A percentile compares a stretch with the other conserved stretches of the same genome.
These are phyloP conservation scores for Sorghum bicolor DNA, from an alignment of 176 grass and related monocot species.

Conservation along the genomic window DNA sequence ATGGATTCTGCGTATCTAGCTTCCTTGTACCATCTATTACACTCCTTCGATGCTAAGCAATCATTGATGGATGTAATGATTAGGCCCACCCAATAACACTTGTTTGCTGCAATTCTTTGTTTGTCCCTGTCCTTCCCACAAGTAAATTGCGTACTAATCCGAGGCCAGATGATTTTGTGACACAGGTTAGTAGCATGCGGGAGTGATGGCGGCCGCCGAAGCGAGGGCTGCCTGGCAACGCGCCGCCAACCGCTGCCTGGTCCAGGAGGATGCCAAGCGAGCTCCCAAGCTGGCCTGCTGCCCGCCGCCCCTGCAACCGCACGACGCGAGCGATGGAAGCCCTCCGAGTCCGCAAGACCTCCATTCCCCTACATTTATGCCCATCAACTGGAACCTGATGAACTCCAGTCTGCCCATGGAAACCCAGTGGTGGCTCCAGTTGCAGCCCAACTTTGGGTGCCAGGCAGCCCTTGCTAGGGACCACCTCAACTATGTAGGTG, in stretches of 20 bases:
- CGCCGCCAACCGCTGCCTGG: slow-evolving; percentile 71
- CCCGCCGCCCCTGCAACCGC: slow-evolving; percentile 26
- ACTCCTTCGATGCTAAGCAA: neutral
- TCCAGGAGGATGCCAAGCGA: slow-evolving; percentile 93
- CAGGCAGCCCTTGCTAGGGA: slow-evolving; percentile 50
- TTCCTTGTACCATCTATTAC: neutral
- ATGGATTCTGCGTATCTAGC: neutral
- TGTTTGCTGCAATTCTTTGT: neutral
- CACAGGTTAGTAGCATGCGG: slow-evolving; percentile 34
- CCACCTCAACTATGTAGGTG: slow-evolving; percentile 32
- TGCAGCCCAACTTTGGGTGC: slow-evolving; percentile 73
- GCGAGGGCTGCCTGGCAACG: slow-evolving; percentile 94
- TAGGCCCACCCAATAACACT: neutral
- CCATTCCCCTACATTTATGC: slow-evolving; percentile 46
- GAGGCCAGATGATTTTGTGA: neutral
- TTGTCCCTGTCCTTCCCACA: neutral
- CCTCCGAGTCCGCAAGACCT: slow-evolving; percentile 32
- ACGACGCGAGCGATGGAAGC: slow-evolving; percentile 29
- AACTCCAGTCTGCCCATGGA: slow-evolving; percentile 54
- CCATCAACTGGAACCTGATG: slow-evolving; percentile 65
- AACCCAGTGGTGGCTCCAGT: slow-evolving; percentile 79
- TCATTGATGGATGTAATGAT: neutral
- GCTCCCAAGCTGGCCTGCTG: slow-evolving; percentile 76
- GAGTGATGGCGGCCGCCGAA: slow-evolving; percentile 87
- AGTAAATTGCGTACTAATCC: neutral